Evolutionary conservation across 805 yeast genomes (phyloP).

Genomic region (Lipomyces kockii): DNA sequence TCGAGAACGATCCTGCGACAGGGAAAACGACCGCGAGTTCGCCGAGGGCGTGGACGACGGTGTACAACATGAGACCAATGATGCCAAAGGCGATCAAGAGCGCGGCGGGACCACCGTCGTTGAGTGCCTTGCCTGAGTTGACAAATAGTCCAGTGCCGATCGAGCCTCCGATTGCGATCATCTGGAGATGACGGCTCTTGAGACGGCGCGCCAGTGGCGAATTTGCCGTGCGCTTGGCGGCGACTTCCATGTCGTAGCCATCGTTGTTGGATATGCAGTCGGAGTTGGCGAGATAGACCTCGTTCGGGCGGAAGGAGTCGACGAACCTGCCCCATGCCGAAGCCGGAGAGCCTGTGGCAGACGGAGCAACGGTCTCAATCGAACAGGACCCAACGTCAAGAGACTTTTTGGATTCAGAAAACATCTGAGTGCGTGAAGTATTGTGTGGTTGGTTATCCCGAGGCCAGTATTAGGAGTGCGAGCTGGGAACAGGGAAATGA

Average conservation of each 20-base stretch:
- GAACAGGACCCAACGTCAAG: background rate
- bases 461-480: background rate
- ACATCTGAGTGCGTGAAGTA: background rate
- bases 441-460: too few species aligned
- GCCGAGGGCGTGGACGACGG: constrained; percentile 56
- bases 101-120: constrained; percentile 58
- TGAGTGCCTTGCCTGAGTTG: constrained; percentile 46
- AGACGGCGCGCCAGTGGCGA: constrained; percentile 59
- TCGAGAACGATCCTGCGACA: constrained; percentile 65
- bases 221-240: constrained; percentile 47
- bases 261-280: background rate
- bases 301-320: constrained; percentile 33
- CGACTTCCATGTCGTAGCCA: constrained; percentile 32
- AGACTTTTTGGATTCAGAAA: background rate
- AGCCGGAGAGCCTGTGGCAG: constrained; percentile 16
- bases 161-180: constrained; percentile 84
- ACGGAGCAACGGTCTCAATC: background rate
- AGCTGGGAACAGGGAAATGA: background rate
- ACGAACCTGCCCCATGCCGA: constrained; percentile 12
- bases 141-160: constrained; percentile 76
- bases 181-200: constrained; percentile 48
- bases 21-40: constrained; percentile 74
- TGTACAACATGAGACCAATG: constrained; percentile 57
- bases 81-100: constrained; percentile 55
- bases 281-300: constrained; percentile 16